Base-by-base conservation (phyloP, 2,329 filamentous ascomycete species). In the Gyromitra esculenta region DNA sequence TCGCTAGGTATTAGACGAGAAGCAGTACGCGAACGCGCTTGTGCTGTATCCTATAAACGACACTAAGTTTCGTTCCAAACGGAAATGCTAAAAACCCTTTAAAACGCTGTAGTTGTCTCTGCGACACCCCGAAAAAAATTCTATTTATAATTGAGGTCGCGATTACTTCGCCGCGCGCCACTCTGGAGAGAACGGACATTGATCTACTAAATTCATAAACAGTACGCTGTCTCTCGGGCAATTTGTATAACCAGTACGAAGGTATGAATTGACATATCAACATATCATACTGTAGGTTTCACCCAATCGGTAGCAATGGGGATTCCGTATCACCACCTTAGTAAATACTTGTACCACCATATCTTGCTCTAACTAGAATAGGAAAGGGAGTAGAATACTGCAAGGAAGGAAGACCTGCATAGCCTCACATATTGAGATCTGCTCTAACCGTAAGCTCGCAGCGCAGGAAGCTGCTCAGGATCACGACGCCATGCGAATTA, bases 321-420 rank as follows among this genome's bases (percentile, higher is more conserved):
- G 8, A 41, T 54, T n/a, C 43, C 41, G 63, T 66, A 43, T n/a
- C 45, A 66, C 63, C 45, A 48, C 60, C n/a, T 64, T 54, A 54
- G 35, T 15, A 66, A 56, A 39, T 31, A 54, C 11, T n/a, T n/a
- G 25, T 25, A 48, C 37, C 31, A 41, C 63, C 15, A 31, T 25
- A 54, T 43, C 31, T 11, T 4, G 15, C 15, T 18, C 45, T 52
- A 65, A 39, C 63, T 35, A 18, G 21, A 66, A 37, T 52, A 54
- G 45, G 63, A 21, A 66, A 65, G 25, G 48, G 39, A 37, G 9
- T 54, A n/a, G 63, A 66, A 66, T 54, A 37, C 31, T 9, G 45
- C 31, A 35, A n/a, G 48, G 48, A 66, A 66, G 63, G 6, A 31
- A 35, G 25, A 37, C 62, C 41, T 54, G 43, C 62, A 65, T 65